Evolutionary conservation across 106 monocot genomes (phyloP), one percentile per base, ranked within the genome.

Genomic region (Acanthochlamys bracteata): DNA sequence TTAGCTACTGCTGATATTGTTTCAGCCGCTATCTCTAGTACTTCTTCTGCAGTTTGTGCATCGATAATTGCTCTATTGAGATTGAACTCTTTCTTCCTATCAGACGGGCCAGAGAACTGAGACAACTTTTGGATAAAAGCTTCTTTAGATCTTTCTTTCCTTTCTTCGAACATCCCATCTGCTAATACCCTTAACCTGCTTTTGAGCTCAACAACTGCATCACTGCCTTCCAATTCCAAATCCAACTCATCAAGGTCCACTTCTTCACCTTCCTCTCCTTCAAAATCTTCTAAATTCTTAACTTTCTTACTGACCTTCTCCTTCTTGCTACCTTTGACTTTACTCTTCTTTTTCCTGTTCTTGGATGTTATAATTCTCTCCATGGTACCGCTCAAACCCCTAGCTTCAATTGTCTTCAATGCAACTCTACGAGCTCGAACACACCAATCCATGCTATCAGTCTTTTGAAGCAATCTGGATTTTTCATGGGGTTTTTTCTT

Each of bases 391-490:
- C 57, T 57, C 67, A 98, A 69, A 0, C 92, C 92, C 65, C 88
- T 85, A 16, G 65, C 71, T 42, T 98, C 92, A 26, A 98, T 98
- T 12, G 76, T 60, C 63, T 65, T 64, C 53, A 98, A 56, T 0
- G 98, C 98, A 11, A 63, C 73, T 60, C 62, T 75, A 70, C 98
- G 73, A 23, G 98, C 98, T 27, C 73, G 76, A 39, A 92, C 83
- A 52, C 98, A 98, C 98, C 98, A 98, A 69, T 98, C 91, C 85
- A 86, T 92, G 76, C 78, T 75, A 24, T 79, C 83, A 0, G 88
- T 77, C 7, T 89, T 83, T 2, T 39, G 65, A 26, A 88, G 78
- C 57, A 89, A 59, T 14, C 79, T 75, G 16, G 88, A 89, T n/a
- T 57, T 73, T 42, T 80, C 77, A 10, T 25, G 62, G 16, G 69